phyloP scores from a whole-genome alignment of 78 protist genomes.

The Creolimax fragrantissima region DNA sequence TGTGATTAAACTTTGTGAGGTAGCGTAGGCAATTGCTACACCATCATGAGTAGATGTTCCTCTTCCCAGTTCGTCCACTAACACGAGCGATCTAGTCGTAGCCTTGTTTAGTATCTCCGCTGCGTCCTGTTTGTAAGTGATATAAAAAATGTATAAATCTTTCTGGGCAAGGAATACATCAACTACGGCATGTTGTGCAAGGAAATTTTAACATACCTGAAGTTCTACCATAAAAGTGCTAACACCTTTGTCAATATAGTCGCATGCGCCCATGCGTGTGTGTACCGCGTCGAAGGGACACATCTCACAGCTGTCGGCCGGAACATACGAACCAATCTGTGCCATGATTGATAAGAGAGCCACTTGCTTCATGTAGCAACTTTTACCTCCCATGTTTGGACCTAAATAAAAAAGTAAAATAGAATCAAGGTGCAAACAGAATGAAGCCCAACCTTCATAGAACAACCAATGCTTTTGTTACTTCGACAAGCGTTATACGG shows the following conservation, averaged over 20 bases:
- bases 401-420: too few species aligned
- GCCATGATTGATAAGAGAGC: conserved; percentile 72
- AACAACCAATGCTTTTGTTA: too few species aligned
- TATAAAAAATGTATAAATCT: neutral
- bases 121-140: conserved; percentile 55
- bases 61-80: conserved; percentile 89
- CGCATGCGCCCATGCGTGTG: conserved; percentile 85
- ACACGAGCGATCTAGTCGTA: conserved; percentile 58
- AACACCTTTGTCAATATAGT: conserved; percentile 49
- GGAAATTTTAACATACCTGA: neutral
- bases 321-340: conserved; percentile 78
- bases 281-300: conserved; percentile 64
- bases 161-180: too few species aligned
- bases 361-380: conserved; percentile 34
- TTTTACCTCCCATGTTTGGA: conserved; percentile 92
- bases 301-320: conserved; percentile 45
- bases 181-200: too few species aligned
- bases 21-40: conserved; percentile 75
- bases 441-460: too few species aligned
- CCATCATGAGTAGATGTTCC: conserved; percentile 92
- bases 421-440: too few species aligned
- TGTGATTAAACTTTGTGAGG: conserved; percentile 43
- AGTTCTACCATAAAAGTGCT: conserved; percentile 85
- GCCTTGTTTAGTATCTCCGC: conserved; percentile 53
- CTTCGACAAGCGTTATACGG: too few species aligned